Base-by-base conservation (phyloP, 2,329 filamentous ascomycete genomes). In the Cordyceps cateniannulata region DNA sequence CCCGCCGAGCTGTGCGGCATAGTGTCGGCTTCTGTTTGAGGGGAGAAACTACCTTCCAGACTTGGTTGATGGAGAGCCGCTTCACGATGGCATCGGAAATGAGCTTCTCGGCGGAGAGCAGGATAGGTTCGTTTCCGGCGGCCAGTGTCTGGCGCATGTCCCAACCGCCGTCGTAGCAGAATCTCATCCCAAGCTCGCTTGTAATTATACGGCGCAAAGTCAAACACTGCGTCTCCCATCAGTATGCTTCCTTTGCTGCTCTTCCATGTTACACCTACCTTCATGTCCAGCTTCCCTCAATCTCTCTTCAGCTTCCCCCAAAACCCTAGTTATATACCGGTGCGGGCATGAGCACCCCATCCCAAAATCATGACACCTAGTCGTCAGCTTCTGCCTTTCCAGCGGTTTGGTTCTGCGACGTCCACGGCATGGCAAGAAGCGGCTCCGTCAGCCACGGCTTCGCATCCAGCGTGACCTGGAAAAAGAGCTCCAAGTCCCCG, bases 321-420 rank as follows among this genome's bases (percentile, higher is more conserved):
- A 66, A 1, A 82, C 84, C 51, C 84, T 71, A 1, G 71, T 67
- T 12, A 85, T 73, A 0, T 82, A 82, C 0, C 82, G 82, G 56
- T 83, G 82, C 7, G n/a, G 81, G 80, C 63, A 72, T 77, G 0
- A 85, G 79, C n/a, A 84, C 73, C 0, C 76, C 78, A 64, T 85
- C 82, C 65, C 81, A 73, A 72, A 77, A 85, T 68, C 5, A 84
- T n/a, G n/a, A n/a, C n/a, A 76, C 0, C 77, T 85, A 25, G 88
- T 74, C 64, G 79, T 82, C 4, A 86, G 68, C 65, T 79, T 82
- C 62, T 72, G 72, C n/a, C 60, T 61, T 14, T 56, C 51, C 12
- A 63, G 62, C n/a, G 35, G 57, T 3, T 70, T 67, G 69, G 27
- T n/a, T 64, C 52, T 55, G 52, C 16, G 52, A 55, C n/a, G 20